Evolutionary conservation across 768 basidiomycete species (phyloP).

Genomic region (Suillus brevipes): DNA sequence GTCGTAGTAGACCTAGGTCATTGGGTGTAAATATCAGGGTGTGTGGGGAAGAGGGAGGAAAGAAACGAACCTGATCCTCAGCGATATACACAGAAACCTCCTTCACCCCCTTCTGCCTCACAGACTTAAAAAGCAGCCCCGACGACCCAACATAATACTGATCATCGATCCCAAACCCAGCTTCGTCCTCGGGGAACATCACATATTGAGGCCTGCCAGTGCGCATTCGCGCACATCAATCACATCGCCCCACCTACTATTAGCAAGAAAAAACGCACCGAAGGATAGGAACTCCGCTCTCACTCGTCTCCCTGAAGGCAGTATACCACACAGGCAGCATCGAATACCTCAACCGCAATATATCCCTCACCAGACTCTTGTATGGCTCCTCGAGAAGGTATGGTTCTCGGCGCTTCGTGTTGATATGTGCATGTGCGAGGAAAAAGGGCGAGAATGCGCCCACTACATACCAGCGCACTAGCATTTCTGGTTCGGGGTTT

Average conservation of each 20-base stretch:
- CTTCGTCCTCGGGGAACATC: constrained; percentile 84
- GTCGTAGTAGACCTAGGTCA: constrained; percentile 81
- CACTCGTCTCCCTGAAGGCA: constrained; percentile 87
- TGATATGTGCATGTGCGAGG: constrained; percentile 97
- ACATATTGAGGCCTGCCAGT: constrained; percentile 99
- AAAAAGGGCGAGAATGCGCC: constrained; percentile 97
- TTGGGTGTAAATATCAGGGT: not conserved
- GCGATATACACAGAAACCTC: constrained; percentile 79
- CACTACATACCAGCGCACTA: constrained; percentile 96
- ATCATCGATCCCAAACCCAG: constrained; percentile 88
- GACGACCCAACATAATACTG: constrained; percentile 91
- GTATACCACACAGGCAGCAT: constrained; percentile 96
- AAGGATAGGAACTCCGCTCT: constrained; percentile 79
- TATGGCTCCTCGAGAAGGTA: constrained; percentile 90
- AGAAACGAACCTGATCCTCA: constrained; percentile 67
- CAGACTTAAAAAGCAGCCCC: constrained; percentile 89
- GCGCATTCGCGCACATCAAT: not conserved
- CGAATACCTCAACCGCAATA: constrained; percentile 78
- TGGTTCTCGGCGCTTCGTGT: constrained; percentile 96
- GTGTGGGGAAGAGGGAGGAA: not conserved
- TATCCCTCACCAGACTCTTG: constrained; percentile 77
- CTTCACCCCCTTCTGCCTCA: constrained; percentile 70
- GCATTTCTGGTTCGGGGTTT: constrained; percentile 91
- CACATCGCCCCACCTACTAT: not conserved
- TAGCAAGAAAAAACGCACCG: constrained; percentile 51